Evolutionary conservation across 169 alveolate genomes (phyloP).

Genomic region (Ichthyophthirius multifiliis): DNA sequence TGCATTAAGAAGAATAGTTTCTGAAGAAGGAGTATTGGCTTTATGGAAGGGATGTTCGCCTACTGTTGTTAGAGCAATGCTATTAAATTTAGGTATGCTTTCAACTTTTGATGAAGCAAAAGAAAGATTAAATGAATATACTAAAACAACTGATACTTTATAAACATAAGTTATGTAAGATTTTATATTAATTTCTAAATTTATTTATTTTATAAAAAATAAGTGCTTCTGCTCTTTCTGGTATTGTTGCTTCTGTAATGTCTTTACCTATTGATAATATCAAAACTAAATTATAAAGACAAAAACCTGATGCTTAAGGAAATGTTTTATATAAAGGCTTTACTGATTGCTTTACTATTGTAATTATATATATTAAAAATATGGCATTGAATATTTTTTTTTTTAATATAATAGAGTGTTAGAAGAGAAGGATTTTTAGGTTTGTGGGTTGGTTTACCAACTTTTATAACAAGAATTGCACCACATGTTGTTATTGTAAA

Average conservation of each 20-base stretch:
- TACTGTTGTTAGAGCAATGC: conserved; percentile 95
- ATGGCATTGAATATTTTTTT: background rate
- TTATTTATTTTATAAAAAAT: background rate
- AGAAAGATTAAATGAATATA: conserved; percentile 25
- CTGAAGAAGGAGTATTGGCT: conserved; percentile 92
- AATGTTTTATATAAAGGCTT: conserved; percentile 86
- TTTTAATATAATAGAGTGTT: conserved; percentile 24
- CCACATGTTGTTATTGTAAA: conserved; percentile 93
- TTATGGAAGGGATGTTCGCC: conserved; percentile 96
- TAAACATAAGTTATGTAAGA: conserved; percentile 29
- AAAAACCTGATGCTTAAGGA: conserved; percentile 71
- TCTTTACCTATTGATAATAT: conserved; percentile 96
- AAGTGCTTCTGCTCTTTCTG: conserved; percentile 90
- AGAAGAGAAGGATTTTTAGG: conserved; percentile 90
- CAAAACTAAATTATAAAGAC: conserved; percentile 90
- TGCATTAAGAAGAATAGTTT: conserved; percentile 76
- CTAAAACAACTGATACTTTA: conserved; percentile 19
- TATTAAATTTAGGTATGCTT: conserved; percentile 91
- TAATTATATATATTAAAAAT: background rate
- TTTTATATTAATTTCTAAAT: background rate
- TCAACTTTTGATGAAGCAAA: conserved; percentile 38
- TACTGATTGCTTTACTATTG: conserved; percentile 76
- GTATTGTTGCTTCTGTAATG: conserved; percentile 90
- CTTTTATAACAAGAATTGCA: conserved; percentile 94
- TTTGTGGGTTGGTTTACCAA: conserved; percentile 93